These are phyloP conservation scores for Aspergillus calidoustus DNA, from an alignment of 2,329 filamentous ascomycete species.

Conservation along the genomic window DNA sequence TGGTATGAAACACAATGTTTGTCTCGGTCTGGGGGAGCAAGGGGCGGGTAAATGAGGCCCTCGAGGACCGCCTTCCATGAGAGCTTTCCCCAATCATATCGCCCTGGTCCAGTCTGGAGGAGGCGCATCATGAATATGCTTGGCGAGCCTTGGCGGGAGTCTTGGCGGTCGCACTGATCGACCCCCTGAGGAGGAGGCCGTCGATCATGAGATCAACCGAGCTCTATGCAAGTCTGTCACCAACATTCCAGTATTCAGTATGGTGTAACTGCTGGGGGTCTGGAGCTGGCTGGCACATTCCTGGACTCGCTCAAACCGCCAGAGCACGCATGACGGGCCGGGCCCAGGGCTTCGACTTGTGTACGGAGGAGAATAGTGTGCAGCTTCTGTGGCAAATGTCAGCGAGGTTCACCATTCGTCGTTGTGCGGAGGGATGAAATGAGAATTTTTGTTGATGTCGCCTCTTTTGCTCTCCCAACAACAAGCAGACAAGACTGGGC, in stretches of 20 bases:
- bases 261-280: slow-evolving; percentile 14
- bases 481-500: slow-evolving; percentile 4
- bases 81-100: slow-evolving; percentile 9
- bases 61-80: not conserved
- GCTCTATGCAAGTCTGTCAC: slow-evolving; percentile 4
- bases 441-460: not conserved
- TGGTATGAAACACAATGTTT: slow-evolving; percentile 25
- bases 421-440: not conserved
- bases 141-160: slow-evolving; percentile 28
- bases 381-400: not conserved
- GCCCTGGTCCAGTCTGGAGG: slow-evolving; percentile 8
- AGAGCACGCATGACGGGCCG: not conserved
- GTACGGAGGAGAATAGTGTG: not conserved
- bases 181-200: slow-evolving; percentile 15
- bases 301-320: not conserved
- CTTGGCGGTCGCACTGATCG: slow-evolving; percentile 26
- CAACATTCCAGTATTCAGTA: slow-evolving; percentile 1
- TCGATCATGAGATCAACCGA: slow-evolving; percentile 21
- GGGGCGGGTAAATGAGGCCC: slow-evolving; percentile 18
- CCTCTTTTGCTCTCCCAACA: not conserved
- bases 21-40: slow-evolving; percentile 21
- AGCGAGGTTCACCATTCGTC: not conserved
- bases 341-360: not conserved
- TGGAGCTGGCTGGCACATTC: slow-evolving; percentile 9
- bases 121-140: slow-evolving; percentile 22